Evolutionary conservation across 1,284 basidiomycete genomes (phyloP).

Genomic region (Cutaneotrichosporon sp.): DNA sequence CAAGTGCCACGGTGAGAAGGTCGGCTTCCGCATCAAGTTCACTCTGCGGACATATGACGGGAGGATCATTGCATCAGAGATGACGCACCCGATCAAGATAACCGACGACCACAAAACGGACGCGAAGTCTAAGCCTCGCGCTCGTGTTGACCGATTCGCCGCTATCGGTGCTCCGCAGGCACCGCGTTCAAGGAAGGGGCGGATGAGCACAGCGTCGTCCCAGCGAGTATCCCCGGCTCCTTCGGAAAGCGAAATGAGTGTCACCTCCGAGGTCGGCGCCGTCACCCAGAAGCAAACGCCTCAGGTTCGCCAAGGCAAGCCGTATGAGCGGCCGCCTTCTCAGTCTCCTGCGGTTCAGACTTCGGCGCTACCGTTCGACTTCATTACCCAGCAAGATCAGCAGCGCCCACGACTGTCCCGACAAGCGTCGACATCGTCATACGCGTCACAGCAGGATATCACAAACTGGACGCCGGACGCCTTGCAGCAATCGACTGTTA

Average conservation of each 20-base stretch:
- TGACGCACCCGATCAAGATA: slow-evolving; percentile 92
- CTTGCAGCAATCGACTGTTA: slow-evolving; percentile 28
- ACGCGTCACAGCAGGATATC: slow-evolving; percentile 15
- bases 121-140: slow-evolving; percentile 34
- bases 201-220: slow-evolving; percentile 38
- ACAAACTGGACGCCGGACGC: slow-evolving; percentile 18
- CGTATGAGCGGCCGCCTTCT: slow-evolving; percentile 39
- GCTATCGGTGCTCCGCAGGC: slow-evolving; percentile 17
- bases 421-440: slow-evolving; percentile 29
- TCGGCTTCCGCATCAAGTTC: slow-evolving; percentile 89
- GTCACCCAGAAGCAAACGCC: slow-evolving; percentile 41
- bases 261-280: slow-evolving; percentile 42
- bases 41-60: slow-evolving; percentile 77
- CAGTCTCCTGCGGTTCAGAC: slow-evolving; percentile 29
- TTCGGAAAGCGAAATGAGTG: slow-evolving; percentile 39
- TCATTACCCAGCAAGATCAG: slow-evolving; percentile 9
- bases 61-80: slow-evolving; percentile 74
- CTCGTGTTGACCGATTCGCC: slow-evolving; percentile 18
- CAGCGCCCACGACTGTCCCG: slow-evolving; percentile 25
- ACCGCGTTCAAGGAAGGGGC: slow-evolving; percentile 33
- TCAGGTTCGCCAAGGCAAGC: slow-evolving; percentile 34
- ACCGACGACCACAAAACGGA: slow-evolving; percentile 97
- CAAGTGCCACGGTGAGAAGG: slow-evolving; percentile 95
- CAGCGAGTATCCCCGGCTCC: slow-evolving; percentile 36
- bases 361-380: slow-evolving; percentile 25